phyloP scores from a whole-genome alignment of 1,284 basidiomycete genomes.

The Vanrija sp. region DNA sequence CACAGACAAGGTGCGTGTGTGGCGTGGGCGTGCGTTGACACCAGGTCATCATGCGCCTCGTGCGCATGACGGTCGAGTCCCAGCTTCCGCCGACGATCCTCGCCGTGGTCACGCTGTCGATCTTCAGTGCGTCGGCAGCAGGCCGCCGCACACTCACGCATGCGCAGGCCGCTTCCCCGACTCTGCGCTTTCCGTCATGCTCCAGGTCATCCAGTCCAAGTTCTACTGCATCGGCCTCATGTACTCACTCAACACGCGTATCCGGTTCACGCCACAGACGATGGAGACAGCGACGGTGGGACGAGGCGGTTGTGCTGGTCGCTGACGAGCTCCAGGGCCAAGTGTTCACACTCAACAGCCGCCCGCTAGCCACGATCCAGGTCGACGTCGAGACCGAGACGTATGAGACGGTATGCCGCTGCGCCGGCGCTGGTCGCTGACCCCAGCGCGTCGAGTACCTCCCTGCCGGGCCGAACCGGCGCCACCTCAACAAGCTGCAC shows the following conservation, averaged over 20 bases:
- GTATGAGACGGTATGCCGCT: constrained; percentile 4
- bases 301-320: too few relatives aligned
- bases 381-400: constrained; percentile 20
- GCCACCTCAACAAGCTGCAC: not conserved
- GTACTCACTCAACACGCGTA: constrained; percentile 31
- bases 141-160: too few relatives aligned
- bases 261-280: constrained; percentile 2
- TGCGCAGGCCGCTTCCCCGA: constrained; percentile 12
- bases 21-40: not conserved
- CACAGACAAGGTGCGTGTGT: constrained; percentile 22
- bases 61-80: constrained; percentile 34
- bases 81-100: constrained; percentile 31
- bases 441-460: not conserved
- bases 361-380: constrained; percentile 18
- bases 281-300: not conserved
- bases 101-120: constrained; percentile 25
- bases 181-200: not conserved
- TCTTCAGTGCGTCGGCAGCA: constrained; percentile 20
- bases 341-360: constrained; percentile 15
- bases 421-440: not conserved
- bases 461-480: not conserved
- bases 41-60: constrained; percentile 23
- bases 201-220: constrained; percentile 27
- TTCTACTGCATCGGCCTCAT: constrained; percentile 30
- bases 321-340: constrained; percentile 4